Evolutionary conservation across 257 asterid species (phyloP).

Genomic region (Scutellaria minor): DNA sequence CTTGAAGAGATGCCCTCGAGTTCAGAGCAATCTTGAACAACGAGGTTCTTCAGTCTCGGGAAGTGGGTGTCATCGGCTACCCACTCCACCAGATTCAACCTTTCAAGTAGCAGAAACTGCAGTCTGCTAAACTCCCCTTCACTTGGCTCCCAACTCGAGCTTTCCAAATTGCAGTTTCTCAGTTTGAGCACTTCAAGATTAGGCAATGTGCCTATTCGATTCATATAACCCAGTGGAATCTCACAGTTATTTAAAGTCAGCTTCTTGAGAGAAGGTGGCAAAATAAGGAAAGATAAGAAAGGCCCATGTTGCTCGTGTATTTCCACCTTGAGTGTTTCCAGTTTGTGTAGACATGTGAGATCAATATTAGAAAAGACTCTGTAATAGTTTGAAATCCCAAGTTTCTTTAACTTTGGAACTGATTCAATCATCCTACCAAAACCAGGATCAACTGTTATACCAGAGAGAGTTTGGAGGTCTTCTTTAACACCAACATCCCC

Average conservation of each 20-base stretch:
- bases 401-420: constrained; percentile 19
- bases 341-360: not conserved
- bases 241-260: not conserved
- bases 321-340: constrained; percentile 16
- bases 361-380: not conserved
- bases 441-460: not conserved
- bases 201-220: not conserved
- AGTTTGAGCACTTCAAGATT: constrained; percentile 33
- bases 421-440: not conserved
- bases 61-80: constrained; percentile 24
- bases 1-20: constrained; percentile 34
- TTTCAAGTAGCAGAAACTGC: not conserved
- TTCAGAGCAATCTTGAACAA: constrained; percentile 26
- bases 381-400: not conserved
- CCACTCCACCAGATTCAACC: constrained; percentile 25
- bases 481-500: not conserved
- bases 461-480: constrained; percentile 20
- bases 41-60: constrained; percentile 38
- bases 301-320: not conserved
- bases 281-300: not conserved
- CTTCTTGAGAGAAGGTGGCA: constrained; percentile 28
- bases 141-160: constrained; percentile 1
- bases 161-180: not conserved
- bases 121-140: not conserved
- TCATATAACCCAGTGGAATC: not conserved